Evolutionary conservation across 176 grass and related monocot species (phyloP), one percentile per base, ranked within the genome.

Genomic region (Pharus latifolius): DNA sequence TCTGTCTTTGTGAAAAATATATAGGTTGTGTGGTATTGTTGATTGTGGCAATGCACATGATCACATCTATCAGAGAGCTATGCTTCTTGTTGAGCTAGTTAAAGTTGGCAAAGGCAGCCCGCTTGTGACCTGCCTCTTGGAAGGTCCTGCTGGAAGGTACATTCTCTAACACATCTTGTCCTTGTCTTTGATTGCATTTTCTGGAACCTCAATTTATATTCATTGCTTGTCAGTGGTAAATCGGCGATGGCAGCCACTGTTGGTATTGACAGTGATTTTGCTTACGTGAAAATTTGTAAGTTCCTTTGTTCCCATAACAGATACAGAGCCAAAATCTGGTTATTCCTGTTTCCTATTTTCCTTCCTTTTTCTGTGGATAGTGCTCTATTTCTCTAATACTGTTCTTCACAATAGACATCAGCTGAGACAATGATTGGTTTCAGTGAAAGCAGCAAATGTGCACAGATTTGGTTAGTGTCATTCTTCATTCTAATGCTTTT

Each of bases 221-320:
- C 30, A 57, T 67, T 59, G 17, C 24, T 57, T 77, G 51, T 56
- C 62, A 92, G 89, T 83, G 89, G 89, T 49, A 88, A 92, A 73
- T 78, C 89, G 14, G 84, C 89, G 4, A 85, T 88, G 85, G 63
- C 89, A 49, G 85, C 85, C 50, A 88, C 87, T 48, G 78, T 94
- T 72, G 90, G 87, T 64, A 82, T 98, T 62, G 87, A 98, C 76
- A 94, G 95, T 82, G 84, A 98, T 79, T 98, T 98, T 71, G 86
- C 95, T 53, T 98, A 78, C 57, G 87, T 98, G 24, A 98, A 98
- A 80, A 87, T 98, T n/a, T 75, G 95, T 98, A 87, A 90, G 95
- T 83, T 61, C 15, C 70, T 70, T 63, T 47, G 60, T 9, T 5
- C 35, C 8, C 35, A 4, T 38, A 5, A 38, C 6, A 5, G 4